Conservation (phyloP, 805 yeast species). For the Lachancea fermentati region DNA sequence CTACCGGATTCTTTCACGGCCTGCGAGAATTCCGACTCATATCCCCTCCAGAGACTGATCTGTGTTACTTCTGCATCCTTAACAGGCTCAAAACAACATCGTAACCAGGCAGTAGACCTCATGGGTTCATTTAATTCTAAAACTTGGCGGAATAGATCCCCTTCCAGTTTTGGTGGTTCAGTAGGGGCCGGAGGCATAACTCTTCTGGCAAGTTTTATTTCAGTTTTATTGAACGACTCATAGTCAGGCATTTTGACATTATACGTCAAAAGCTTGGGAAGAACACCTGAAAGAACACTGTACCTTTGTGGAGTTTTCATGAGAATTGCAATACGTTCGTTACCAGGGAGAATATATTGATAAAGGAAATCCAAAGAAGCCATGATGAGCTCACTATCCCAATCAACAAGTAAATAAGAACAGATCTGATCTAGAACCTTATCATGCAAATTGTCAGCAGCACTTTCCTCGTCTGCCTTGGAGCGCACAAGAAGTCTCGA, state of each 20-base stretch:
- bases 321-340: constrained; percentile 48
- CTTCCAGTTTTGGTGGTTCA: constrained; percentile 55
- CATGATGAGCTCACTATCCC: constrained; percentile 61
- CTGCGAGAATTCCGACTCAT: constrained; percentile 78
- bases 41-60: constrained; percentile 91
- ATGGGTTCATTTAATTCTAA: constrained; percentile 72
- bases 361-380: constrained; percentile 78
- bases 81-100: constrained; percentile 80
- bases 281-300: constrained; percentile 47
- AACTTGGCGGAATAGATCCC: constrained; percentile 52
- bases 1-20: constrained; percentile 46
- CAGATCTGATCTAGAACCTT: constrained; percentile 48
- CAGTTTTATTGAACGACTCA: constrained; percentile 21
- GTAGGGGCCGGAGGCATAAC: constrained; percentile 61
- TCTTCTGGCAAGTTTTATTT: constrained; percentile 44
- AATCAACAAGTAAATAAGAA: constrained; percentile 48
- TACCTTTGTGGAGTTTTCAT: constrained; percentile 43
- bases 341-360: constrained; percentile 66
- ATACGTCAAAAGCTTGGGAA: constrained; percentile 58
- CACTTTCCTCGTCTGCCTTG: constrained; percentile 40
- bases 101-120: constrained; percentile 91
- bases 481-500: constrained; percentile 72
- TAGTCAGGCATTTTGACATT: constrained; percentile 37
- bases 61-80: constrained; percentile 85
- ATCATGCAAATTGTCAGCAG: constrained; percentile 44